Evolutionary conservation across 2,329 filamentous ascomycete species (phyloP), one percentile per base, ranked within the genome.

Genomic region (Aureobasidium subglaciale): DNA sequence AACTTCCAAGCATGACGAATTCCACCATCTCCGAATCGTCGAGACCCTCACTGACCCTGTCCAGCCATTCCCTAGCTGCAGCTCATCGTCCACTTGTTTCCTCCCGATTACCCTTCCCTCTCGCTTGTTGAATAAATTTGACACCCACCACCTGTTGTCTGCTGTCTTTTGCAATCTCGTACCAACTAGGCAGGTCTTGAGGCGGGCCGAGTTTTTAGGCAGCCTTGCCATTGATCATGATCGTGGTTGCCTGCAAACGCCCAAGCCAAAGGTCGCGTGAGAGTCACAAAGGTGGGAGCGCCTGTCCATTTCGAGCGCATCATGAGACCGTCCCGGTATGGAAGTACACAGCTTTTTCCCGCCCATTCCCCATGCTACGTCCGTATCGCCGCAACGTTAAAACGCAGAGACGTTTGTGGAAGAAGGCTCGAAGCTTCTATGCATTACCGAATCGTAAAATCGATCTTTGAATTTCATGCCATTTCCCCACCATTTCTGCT

Each of bases 161-260:
- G 4, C 24, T 42, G 22, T 42, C 16, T 11, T 27, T 29, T 5
- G 5, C 43, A 35, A 46, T 16, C n/a, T 24, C 13, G n/a, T 15
- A 25, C 30, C 30, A 35, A 35, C 29, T 29, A 35, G 43, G 43
- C 20, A 35, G 20, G 18, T 10, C 18, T 16, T 35, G 46, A 38
- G 46, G 46, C n/a, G n/a, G 45, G 22, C 20, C 42, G 45, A 49
- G 9, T 37, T 25, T 37, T 38, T 38, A 50, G 46, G 46, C 46
- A 50, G 46, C 46, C 46, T 38, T 38, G 46, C 34, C 32, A 25
- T 35, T 32, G 20, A 48, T 34, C 30, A 34, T 48, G 29, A 35
- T 43, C 40, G 18, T 25, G 43, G 43, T 35, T 35, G 30, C 43
- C 43, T 34, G 43, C 29, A n/a, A n/a, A n/a, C n/a, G n/a, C 18